Base-by-base conservation (phyloP, 306 rosid species). In the Castanea crenata region DNA sequence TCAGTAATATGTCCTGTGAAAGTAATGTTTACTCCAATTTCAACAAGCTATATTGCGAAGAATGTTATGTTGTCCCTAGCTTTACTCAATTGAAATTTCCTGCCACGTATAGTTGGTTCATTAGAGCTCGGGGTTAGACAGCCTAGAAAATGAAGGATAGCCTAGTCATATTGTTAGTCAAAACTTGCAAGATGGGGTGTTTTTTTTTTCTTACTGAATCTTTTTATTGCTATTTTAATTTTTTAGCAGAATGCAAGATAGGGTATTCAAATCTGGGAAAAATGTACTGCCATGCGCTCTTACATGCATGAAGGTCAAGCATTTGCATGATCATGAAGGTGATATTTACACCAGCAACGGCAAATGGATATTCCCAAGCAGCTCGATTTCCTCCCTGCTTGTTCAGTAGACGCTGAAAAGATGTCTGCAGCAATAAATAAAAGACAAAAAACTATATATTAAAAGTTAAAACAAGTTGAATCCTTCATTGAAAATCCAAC, bases 321-420 rank as follows among this genome's bases (percentile, higher is more conserved):
- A 92, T 94, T 86, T 94, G 91, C 94, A 92, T 87, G 59, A 91
- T 86, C 98, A 92, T 94, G 82, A 94, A 94, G 6, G 97, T 89
- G 85, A 92, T 88, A 83, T 92, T 94, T 74, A 94, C 91, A 70
- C 97, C 97, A 76, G 97, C 97, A 68, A 89, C 94, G 31, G 93
- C 97, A 81, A 94, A 94, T 15, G 97, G 97, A 87, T 92, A 94
- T 83, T 88, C 93, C 89, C 92, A 94, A 61, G 85, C 87, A 52
- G 92, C 93, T 87, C 82, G 83, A 52, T 88, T 86, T 82, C 94
- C 90, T 79, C 94, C 97, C 80, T 94, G 94, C 84, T 86, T 91
- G 74, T 82, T 87, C 84, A 92, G 74, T 54, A 92, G 88, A 49
- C 73, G 69, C 81, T 92, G 94, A 77, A 92, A 92, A 59, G 97